Evolutionary conservation across 1,284 basidiomycete genomes (phyloP), one percentile per base, ranked within the genome.

Genomic region (Heimioporus punctisporus): DNA sequence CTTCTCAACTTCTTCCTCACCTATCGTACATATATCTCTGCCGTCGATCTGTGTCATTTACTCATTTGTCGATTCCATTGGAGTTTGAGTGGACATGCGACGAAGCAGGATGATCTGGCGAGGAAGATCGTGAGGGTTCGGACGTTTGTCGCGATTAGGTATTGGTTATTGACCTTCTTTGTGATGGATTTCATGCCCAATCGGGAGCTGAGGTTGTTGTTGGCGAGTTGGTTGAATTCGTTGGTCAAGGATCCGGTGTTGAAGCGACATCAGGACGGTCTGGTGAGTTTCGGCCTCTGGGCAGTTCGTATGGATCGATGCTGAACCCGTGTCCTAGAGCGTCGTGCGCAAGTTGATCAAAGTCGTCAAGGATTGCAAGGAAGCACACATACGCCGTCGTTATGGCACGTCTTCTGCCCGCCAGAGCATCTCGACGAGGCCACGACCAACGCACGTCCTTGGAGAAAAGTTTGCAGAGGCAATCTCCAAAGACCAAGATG

Each of bases 161-260:
- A 92, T 65, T 95, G 93, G 93, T 70, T 95, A 34, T 74, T 92
- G 62, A 93, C 91, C 12, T 94, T 95, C 70, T 95, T 95, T 71
- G 81, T 81, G 51, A 86, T 92, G 60, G 93, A 95, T 68, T 95
- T 95, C 66, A 72, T 93, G 56, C 85, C 88, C n/a, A 88, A 92
- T 70, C 81, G 83, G 51, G 88, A 90, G 60, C 71, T 95, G 64
- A 80, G 92, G 60, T 64, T 85, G 34, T 69, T 87, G 39, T 77
- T 94, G 52, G 83, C 90, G 17, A 78, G 80, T 51, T 94, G 92
- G 92, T 67, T 95, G 52, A 95, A 95, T 68, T 75, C 82, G n/a
- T 70, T 92, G 55, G 76, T 82, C 42, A 78, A 80, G 58, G 89
- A 92, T 71, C 84, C 86, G 24, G 79, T 88, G 47, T 69, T 92